Conservation (phyloP, 2,329 filamentous ascomycete species). For the Pestalotiopsis sp. region DNA sequence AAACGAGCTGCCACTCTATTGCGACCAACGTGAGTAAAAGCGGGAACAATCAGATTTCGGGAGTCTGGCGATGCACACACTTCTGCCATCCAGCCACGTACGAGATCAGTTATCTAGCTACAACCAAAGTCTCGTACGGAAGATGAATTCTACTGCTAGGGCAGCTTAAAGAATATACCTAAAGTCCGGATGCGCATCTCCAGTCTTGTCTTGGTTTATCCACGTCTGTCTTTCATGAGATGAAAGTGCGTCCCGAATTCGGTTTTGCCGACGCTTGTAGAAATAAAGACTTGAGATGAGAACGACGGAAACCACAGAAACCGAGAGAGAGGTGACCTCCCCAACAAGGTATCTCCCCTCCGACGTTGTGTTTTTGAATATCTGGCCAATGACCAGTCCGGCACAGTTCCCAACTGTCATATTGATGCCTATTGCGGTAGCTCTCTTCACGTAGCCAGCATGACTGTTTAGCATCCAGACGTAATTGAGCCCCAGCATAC, state of each 20-base stretch:
- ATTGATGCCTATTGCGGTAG: conserved; percentile 13
- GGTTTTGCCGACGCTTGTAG: background rate
- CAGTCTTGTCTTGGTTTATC: background rate
- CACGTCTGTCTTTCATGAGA: background rate
- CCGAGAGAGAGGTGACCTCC: conserved; percentile 3
- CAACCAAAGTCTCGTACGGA: too few species aligned
- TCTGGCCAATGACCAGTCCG: conserved; percentile 13
- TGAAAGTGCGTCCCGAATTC: background rate
- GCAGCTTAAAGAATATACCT: background rate
- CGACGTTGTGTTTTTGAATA: conserved; percentile 13
- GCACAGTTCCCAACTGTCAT: conserved; percentile 14
- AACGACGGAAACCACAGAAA: background rate
- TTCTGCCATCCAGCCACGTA: too few species aligned
- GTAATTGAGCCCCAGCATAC: conserved; percentile 14
- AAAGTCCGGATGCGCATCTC: conserved; percentile 1
- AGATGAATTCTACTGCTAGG: too few species aligned
- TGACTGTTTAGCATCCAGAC: conserved; percentile 14
- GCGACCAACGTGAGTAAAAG: too few species aligned
- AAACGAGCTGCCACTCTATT: too few species aligned
- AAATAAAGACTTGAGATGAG: conserved; percentile 1
- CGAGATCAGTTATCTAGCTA: too few species aligned
- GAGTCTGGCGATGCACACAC: too few species aligned
- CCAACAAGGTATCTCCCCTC: conserved; percentile 11
- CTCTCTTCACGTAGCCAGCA: conserved; percentile 12
- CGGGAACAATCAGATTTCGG: too few species aligned